Conservation (phyloP, 805 yeast genomes). For the Wickerhamomyces bovis region DNA sequence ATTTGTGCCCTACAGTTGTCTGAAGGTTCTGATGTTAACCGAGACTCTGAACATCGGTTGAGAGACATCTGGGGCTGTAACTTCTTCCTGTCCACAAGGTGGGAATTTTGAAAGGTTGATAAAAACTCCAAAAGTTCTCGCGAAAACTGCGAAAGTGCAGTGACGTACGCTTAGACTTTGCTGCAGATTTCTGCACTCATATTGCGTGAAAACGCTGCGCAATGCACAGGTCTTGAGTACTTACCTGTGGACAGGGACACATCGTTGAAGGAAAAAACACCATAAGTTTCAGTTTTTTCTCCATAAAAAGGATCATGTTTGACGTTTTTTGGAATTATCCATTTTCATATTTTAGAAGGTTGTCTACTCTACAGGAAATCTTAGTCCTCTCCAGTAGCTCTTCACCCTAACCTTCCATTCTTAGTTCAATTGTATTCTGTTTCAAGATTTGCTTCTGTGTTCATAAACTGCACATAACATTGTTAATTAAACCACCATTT, state of each 20-base stretch:
- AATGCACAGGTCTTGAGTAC: neutral
- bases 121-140: too few relatives aligned
- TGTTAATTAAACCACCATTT: neutral
- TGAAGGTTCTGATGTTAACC: too few relatives aligned
- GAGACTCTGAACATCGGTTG: too few relatives aligned
- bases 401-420: neutral
- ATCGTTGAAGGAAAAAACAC: neutral
- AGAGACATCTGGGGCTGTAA: too few relatives aligned
- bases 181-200: neutral
- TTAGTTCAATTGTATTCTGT: neutral
- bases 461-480: neutral
- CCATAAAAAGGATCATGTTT: neutral
- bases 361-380: neutral
- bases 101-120: too few relatives aligned
- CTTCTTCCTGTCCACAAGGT: too few relatives aligned
- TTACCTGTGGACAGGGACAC: neutral
- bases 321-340: neutral
- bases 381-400: neutral
- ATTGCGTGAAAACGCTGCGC: neutral
- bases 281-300: neutral
- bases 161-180: neutral
- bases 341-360: neutral
- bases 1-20: too few relatives aligned
- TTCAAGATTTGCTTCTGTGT: neutral
- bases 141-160: too few relatives aligned